Evolutionary conservation across 2,329 filamentous ascomycete species (phyloP), one percentile per base, ranked within the genome.

Genomic region (Arthrobotrys sinensis): DNA sequence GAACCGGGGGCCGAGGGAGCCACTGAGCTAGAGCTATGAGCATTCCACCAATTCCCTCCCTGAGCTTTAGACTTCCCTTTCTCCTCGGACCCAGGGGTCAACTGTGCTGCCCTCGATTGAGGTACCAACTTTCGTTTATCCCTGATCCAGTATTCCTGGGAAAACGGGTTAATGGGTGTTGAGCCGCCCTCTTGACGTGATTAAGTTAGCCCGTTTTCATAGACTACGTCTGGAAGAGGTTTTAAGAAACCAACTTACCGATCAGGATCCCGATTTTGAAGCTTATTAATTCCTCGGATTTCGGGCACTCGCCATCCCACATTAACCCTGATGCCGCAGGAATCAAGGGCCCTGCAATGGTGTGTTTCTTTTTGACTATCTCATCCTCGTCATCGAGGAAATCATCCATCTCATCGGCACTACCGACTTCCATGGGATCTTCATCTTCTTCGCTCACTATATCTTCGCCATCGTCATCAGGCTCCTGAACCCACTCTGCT

Each of bases 321-420:
- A 92, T 96, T 8, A 98, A 85, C 0, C 95, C 96, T 2, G 90
- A 80, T 3, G 80, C 77, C 53, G 77, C 75, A 93, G 82, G 88
- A 92, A 48, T 92, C 86, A 0, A 94, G 93, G 82, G 94, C 89
- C 82, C 96, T 87, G 80, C 93, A 90, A 34, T 90, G 90, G 36
- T 86, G 89, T 81, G 88, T 85, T 91, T 84, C 83, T 88, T 86
- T 86, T 89, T 88, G 83, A 87, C 88, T 82, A 84, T 82, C 78
- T 96, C 93, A 66, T 96, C 93, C 4, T 93, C 93, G 81, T 96
- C 93, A 81, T 97, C 94, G 1, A 97, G 86, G 82, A 97, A 97
- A 16, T 90, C 94, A 3, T 93, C 93, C 90, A 97, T 92, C 76
- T 96, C 94, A 79, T 93, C 92, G 14, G 93, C 92, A n/a, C 90